Evolutionary conservation across 768 basidiomycete genomes (phyloP), one percentile per base, ranked within the genome.

Genomic region (Lyophyllum atratum): DNA sequence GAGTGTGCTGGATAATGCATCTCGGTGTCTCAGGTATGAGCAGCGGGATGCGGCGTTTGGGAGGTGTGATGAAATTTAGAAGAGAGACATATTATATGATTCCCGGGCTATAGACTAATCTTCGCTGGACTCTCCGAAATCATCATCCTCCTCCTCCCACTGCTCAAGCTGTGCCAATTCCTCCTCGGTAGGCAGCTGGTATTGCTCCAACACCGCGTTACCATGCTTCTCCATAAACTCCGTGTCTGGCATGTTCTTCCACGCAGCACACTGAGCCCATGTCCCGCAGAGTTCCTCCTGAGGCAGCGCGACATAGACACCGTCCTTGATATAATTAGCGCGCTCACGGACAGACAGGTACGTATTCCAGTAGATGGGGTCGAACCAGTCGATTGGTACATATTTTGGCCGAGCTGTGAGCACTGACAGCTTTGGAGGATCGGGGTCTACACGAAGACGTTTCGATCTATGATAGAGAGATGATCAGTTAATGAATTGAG

Each of bases 311-410:
- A 66, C 59, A 21, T 34, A 28, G 22, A 7, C 8, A 10, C 49
- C 48, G 19, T 46, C 8, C 19, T 60, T 47, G 28, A 49, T 54
- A 31, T 61, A 66, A 14, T 56, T 3, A 26, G 53, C 59, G 25
- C 59, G 59, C 6, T 59, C 50, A 15, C 37, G 24, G 14, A 63
- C 44, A 0, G 56, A 56, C 17, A 67, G 29, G 22, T 44, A 19
- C 9, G 31, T 33, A 39, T 70, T 70, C 63, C 64, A 70, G 19
- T 44, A 51, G 9, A 45, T 47, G 3, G 67, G 69, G 21, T 62
- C 54, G 55, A 67, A 68, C 60, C 55, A 70, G 47, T 70, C 65
- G 25, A 70, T 55, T 2, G 63, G 60, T 1, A 60, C 63, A 9
- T 39, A 9, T 19, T 60, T 54, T 21, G 58, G 59, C 6, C 56